Conservation (phyloP, 164 flowering plant species). For the Magnolia officinalis region DNA sequence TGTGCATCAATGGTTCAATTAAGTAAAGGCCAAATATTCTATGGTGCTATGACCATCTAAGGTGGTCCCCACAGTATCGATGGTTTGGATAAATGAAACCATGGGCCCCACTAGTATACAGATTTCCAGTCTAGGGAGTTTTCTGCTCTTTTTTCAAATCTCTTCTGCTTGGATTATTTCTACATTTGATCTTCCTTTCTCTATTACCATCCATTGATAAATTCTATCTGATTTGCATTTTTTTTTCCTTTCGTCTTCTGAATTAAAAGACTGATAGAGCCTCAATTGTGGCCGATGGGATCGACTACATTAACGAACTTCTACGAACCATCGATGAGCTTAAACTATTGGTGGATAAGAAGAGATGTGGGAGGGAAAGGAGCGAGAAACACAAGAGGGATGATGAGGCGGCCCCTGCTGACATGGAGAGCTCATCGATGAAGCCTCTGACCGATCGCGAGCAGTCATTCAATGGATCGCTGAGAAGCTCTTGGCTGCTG, state of each 20-base stretch:
- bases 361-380: conserved; percentile 58
- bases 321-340: conserved; percentile 69
- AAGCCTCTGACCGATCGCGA: conserved; percentile 40
- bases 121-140: too few species aligned
- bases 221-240: neutral
- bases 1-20: too few species aligned
- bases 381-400: conserved; percentile 55
- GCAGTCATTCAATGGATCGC: conserved; percentile 42
- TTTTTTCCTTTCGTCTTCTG: neutral
- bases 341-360: conserved; percentile 67
- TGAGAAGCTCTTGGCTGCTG: conserved; percentile 89
- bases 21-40: too few species aligned
- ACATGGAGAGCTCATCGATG: conserved; percentile 30
- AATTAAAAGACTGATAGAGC: conserved; percentile 70
- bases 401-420: conserved; percentile 25
- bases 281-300: conserved; percentile 79
- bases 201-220: neutral
- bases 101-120: too few species aligned
- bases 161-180: too few species aligned
- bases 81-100: too few species aligned
- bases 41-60: too few species aligned
- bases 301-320: conserved; percentile 81
- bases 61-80: too few species aligned
- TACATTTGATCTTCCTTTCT: neutral
- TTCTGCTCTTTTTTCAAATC: too few species aligned